A percentile compares a stretch with the other conserved stretches of the same genome.
phyloP scores from a whole-genome alignment of 495 filamentous ascomycete genomes.

The Aspergillus taichungensis region DNA sequence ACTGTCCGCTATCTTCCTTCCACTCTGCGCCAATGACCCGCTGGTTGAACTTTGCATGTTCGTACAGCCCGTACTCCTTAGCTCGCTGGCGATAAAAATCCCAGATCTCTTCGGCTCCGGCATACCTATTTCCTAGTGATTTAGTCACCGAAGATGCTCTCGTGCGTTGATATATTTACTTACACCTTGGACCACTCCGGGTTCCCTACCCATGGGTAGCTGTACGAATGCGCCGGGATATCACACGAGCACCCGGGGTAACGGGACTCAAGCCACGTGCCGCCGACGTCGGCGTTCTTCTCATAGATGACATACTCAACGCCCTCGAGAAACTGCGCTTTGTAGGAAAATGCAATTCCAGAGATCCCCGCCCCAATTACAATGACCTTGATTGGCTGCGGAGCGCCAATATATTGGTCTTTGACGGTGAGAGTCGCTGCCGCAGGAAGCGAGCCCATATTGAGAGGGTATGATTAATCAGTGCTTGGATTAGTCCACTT shows the following conservation, averaged over 20 bases:
- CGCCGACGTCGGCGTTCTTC: conserved; percentile 60
- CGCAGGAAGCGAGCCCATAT: no score
- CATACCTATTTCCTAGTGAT: conserved; percentile 24
- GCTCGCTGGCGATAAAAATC: conserved; percentile 35
- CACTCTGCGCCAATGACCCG: conserved; percentile 20
- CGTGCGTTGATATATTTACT: conserved; percentile 3
- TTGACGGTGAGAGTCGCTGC: no score
- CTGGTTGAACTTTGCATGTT: conserved; percentile 19
- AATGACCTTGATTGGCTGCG: conserved; percentile 3
- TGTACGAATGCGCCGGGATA: conserved; percentile 25
- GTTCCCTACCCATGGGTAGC: conserved; percentile 31
- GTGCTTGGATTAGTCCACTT: no score
- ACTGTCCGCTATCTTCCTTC: conserved; percentile 13
- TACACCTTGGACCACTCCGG: conserved; percentile 33
- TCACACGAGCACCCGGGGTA: conserved; percentile 50
- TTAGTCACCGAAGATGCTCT: no score
- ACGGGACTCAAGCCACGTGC: conserved; percentile 57
- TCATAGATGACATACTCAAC: conserved; percentile 59
- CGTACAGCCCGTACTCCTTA: conserved; percentile 17
- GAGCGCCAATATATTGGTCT: no score
- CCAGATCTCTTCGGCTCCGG: conserved; percentile 41
- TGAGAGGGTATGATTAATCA: no score
- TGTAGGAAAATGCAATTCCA: conserved; percentile 2
- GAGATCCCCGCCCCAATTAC: conserved; percentile 11
- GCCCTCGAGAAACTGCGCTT: conserved; percentile 24